These are phyloP conservation scores for Hemerocallis citrina DNA, from an alignment of 106 monocot genomes.

Conservation along the genomic window DNA sequence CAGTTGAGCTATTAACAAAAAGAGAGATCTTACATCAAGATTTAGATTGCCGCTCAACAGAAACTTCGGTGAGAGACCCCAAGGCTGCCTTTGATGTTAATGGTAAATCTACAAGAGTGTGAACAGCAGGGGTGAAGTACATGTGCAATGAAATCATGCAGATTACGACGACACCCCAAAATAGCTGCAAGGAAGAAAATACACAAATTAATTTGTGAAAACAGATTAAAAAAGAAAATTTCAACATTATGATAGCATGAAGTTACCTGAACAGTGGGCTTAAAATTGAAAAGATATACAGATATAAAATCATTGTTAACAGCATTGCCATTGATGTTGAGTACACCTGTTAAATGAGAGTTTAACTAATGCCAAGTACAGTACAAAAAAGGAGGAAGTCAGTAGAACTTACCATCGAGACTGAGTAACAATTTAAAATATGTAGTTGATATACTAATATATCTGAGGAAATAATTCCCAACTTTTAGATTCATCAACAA, in stretches of 20 bases:
- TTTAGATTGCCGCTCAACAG: constrained; percentile 19
- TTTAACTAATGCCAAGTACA: neutral
- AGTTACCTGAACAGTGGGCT: constrained; percentile 7
- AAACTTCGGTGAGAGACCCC: constrained; percentile 28
- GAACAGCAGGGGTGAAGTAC: constrained; percentile 88
- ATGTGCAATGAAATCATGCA: constrained; percentile 97
- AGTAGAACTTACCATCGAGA: too few relatives aligned
- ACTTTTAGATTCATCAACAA: too few relatives aligned
- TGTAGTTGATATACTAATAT: too few relatives aligned
- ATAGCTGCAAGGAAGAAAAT: constrained; percentile 50
- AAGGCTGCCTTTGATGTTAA: constrained; percentile 22
- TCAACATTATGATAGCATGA: neutral
- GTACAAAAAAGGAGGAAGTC: too few relatives aligned
- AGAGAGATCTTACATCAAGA: constrained; percentile 19
- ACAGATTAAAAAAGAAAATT: neutral
- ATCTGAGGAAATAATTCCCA: too few relatives aligned
- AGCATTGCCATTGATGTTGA: constrained; percentile 18
- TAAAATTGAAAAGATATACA: constrained; percentile 5
- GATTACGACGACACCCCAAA: constrained; percentile 86
- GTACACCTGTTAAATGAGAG: constrained; percentile 9
- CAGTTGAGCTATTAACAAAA: neutral
- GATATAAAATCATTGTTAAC: constrained; percentile 13
- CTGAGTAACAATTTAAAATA: too few relatives aligned
- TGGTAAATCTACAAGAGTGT: constrained; percentile 73
- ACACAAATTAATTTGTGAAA: neutral